Percentiles rank a stretch among this genome's conserved stretches.
These are phyloP conservation scores for Roridomyces roridus DNA, from an alignment of 768 basidiomycete species.

Conservation along the genomic window DNA sequence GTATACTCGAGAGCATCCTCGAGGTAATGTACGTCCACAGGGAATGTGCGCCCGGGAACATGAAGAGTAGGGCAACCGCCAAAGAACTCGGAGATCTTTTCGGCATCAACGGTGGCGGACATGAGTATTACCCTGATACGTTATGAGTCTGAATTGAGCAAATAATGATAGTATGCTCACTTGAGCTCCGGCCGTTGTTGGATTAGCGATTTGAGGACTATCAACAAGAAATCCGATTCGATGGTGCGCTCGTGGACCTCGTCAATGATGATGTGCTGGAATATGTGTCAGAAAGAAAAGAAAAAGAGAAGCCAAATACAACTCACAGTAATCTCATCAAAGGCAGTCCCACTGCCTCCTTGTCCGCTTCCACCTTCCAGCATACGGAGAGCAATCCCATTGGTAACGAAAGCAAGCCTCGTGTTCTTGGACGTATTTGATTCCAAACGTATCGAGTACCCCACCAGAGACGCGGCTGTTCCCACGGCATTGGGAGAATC, in stretches of 20 bases:
- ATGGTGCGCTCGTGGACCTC: conserved; percentile 98
- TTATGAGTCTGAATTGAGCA: conserved; percentile 5
- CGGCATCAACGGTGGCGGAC: conserved; percentile 95
- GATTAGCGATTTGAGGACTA: conserved; percentile 87
- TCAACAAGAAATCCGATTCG: conserved; percentile 95
- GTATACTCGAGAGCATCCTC: conserved; percentile 91
- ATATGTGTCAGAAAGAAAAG: conserved; percentile 5
- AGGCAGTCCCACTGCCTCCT: conserved; percentile 75
- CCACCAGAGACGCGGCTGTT: conserved; percentile 79
- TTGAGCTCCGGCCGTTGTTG: conserved; percentile 82
- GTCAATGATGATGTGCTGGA: conserved; percentile 92
- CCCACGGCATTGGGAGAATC: conserved; percentile 83
- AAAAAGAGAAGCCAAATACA: conserved; percentile 3
- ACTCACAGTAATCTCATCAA: conserved; percentile 93
- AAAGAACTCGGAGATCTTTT: conserved; percentile 89
- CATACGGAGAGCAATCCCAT: conserved; percentile 96
- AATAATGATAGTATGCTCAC: conserved; percentile 43
- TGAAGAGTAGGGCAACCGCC: conserved; percentile 84
- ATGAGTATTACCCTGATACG: conserved; percentile 82
- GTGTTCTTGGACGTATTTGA: conserved; percentile 84
- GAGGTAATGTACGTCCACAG: conserved; percentile 83
- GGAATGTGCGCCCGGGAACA: conserved; percentile 95
- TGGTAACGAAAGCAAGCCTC: conserved; percentile 83
- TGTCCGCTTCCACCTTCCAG: conserved; percentile 83
- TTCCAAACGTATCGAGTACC: conserved; percentile 94